phyloP scores from a whole-genome alignment of 2,329 filamentous ascomycete genomes.

The Colletotrichum sp. region DNA sequence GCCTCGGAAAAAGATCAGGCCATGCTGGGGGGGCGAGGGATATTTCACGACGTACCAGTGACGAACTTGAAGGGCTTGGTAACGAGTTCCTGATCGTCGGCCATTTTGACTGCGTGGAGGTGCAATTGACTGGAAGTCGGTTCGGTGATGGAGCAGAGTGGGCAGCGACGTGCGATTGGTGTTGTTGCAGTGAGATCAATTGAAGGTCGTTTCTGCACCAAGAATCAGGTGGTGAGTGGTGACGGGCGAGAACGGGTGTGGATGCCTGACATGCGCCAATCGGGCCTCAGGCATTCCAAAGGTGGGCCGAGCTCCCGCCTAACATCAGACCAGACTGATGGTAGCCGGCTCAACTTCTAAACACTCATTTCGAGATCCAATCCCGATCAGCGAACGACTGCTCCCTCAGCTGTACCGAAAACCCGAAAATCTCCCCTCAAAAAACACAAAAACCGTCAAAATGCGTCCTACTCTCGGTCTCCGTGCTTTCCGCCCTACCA shows the following conservation, averaged over 20 bases:
- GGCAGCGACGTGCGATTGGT: conserved; percentile 41
- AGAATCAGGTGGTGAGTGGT: conserved; percentile 49
- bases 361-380: conserved; percentile 27
- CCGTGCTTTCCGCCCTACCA: conserved; percentile 70
- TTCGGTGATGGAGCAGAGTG: conserved; percentile 36
- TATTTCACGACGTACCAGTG: conserved; percentile 75
- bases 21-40: conserved; percentile 36
- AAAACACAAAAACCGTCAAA: conserved; percentile 37
- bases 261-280: conserved; percentile 18
- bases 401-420: conserved; percentile 11
- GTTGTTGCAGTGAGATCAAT: conserved; percentile 31
- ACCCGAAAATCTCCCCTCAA: conserved; percentile 15
- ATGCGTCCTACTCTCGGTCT: conserved; percentile 73
- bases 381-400: conserved; percentile 30
- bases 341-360: conserved; percentile 15
- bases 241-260: conserved; percentile 24
- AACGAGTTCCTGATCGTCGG: conserved; percentile 79
- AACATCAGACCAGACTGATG: conserved; percentile 22
- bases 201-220: conserved; percentile 26
- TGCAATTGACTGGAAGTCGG: conserved; percentile 28
- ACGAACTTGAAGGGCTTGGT: conserved; percentile 99
- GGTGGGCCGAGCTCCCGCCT: conserved; percentile 14
- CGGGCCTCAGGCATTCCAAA: conserved; percentile 37
- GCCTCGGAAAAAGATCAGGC: conserved; percentile 41
- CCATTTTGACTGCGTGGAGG: conserved; percentile 72